Conservation (phyloP, 345 rosid species). For the Abelmoschus esculentus region DNA sequence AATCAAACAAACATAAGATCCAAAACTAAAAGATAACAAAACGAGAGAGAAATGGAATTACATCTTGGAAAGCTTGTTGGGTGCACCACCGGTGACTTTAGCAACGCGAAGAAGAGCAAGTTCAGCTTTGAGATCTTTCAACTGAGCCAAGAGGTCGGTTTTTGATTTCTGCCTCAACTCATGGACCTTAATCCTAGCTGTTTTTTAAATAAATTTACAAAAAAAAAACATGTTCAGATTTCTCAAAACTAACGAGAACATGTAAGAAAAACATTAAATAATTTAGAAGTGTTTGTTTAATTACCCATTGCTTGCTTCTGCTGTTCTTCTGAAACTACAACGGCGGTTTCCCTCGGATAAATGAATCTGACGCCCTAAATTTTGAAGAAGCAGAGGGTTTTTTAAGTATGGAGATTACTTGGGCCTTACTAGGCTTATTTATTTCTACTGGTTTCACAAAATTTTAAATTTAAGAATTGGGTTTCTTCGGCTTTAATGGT, state of each 20-base stretch:
- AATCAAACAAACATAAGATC: not conserved
- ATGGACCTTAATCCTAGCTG: slow-evolving; percentile 66
- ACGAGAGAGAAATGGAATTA: not conserved
- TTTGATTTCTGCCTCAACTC: slow-evolving; percentile 58
- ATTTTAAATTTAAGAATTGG: not conserved
- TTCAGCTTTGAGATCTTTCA: slow-evolving; percentile 62
- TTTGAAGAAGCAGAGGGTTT: not conserved
- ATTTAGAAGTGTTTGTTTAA: not conserved
- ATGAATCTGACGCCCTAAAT: not conserved
- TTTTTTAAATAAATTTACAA: not conserved
- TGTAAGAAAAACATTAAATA: not conserved
- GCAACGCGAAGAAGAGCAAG: slow-evolving; percentile 67
- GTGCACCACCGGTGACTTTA: slow-evolving; percentile 69
- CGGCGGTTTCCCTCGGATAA: not conserved
- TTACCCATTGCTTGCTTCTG: slow-evolving; percentile 10
- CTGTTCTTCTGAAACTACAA: not conserved
- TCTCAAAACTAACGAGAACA: not conserved
- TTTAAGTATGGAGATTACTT: not conserved
- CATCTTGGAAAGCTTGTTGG: slow-evolving; percentile 69
- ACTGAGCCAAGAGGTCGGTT: slow-evolving; percentile 43
- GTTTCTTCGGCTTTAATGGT: not conserved
- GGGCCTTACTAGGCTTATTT: not conserved
- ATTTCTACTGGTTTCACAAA: not conserved
- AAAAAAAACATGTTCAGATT: not conserved
- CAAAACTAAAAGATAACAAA: not conserved